Percentiles rank a stretch among this genome's conserved stretches.
These are phyloP conservation scores for Phlyctochytrium bullatum DNA, from an alignment of 192 early-diverging fungal genomes.

Conservation along the genomic window DNA sequence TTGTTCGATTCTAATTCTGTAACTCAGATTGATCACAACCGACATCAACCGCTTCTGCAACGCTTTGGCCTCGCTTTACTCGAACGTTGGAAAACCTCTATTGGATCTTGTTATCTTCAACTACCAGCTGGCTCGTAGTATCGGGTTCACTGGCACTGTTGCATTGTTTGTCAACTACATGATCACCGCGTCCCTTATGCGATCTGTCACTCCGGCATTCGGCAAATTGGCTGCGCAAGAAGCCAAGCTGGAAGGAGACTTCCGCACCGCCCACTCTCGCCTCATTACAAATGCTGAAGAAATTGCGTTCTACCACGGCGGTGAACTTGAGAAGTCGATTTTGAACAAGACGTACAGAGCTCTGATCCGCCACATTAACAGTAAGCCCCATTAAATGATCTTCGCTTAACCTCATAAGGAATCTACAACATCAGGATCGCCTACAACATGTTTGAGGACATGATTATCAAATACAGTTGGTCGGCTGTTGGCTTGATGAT, in stretches of 20 bases:
- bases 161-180: conserved; percentile 40
- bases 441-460: conserved; percentile 73
- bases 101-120: conserved; percentile 75
- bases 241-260: conserved; percentile 50
- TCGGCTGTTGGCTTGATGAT: conserved; percentile 83
- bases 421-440: conserved; percentile 53
- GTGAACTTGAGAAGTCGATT: conserved; percentile 38
- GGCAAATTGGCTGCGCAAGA: conserved; percentile 46
- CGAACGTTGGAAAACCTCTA: conserved; percentile 72
- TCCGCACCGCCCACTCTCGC: conserved; percentile 38
- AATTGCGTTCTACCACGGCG: conserved; percentile 51
- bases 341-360: conserved; percentile 44
- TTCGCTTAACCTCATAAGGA: background rate
- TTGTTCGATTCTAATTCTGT: too few relatives aligned
- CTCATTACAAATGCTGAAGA: conserved; percentile 51
- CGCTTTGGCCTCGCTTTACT: conserved; percentile 68
- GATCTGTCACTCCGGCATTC: conserved; percentile 44
- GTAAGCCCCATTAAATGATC: conserved; percentile 2
- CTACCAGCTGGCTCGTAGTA: conserved; percentile 57
- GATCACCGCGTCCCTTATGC: conserved; percentile 33
- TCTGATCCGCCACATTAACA: conserved; percentile 53
- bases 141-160: conserved; percentile 36
- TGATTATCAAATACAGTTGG: conserved; percentile 97
- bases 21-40: conserved; percentile 35
- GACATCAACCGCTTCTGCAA: conserved; percentile 73